Percentiles rank a stretch among this genome's conserved stretches.
These are phyloP conservation scores for Petunia axillaris DNA, from an alignment of 257 asterid genomes.

Conservation along the genomic window DNA sequence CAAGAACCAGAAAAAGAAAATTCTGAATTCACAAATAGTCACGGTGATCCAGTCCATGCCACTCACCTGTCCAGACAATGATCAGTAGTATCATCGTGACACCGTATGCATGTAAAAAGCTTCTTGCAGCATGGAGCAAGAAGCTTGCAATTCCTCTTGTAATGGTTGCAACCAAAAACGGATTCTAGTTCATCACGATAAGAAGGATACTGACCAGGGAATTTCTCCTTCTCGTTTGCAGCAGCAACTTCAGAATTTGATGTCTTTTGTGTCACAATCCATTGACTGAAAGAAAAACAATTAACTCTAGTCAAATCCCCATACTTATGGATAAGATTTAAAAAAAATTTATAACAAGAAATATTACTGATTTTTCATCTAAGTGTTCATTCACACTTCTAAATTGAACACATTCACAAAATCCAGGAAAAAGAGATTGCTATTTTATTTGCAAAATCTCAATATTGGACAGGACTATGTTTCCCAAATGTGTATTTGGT, in stretches of 20 bases:
- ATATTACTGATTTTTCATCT: background rate
- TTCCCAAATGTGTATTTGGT: background rate
- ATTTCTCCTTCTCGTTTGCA: conserved; percentile 47
- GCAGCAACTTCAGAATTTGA: conserved; percentile 43
- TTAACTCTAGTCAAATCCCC: conserved; percentile 26
- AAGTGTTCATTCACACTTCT: background rate
- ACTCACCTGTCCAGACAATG: conserved; percentile 79
- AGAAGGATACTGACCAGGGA: conserved; percentile 68
- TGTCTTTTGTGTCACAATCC: conserved; percentile 65
- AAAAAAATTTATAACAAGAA: background rate
- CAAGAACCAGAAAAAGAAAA: background rate
- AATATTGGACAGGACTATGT: background rate
- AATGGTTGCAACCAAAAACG: conserved; percentile 77
- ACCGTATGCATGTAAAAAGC: conserved; percentile 81
- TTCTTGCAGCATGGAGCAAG: conserved; percentile 79
- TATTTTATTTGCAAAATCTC: background rate
- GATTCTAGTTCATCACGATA: conserved; percentile 52
- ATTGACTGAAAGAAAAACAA: conserved; percentile 52
- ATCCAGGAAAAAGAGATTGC: background rate
- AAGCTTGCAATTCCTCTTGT: conserved; percentile 81
- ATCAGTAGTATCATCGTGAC: conserved; percentile 83
- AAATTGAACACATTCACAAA: background rate
- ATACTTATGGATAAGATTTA: conserved; percentile 1
- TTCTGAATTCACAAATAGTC: background rate
- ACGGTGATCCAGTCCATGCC: background rate